Conservation (phyloP, 169 alveolate species). For the Babesia bigemina region DNA sequence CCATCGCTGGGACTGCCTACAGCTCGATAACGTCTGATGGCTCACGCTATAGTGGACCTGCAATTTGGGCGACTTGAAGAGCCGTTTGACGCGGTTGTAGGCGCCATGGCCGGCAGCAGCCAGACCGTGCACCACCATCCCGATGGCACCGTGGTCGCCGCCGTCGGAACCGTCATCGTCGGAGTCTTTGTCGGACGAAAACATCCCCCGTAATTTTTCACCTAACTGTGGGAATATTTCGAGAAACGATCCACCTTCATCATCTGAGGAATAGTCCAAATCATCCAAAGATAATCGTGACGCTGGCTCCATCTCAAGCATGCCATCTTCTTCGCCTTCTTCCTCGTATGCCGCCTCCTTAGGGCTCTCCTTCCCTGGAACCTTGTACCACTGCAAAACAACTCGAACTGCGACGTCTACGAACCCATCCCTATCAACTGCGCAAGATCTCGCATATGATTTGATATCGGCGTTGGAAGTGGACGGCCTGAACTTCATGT, state of each 20-base stretch:
- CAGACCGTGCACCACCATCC: neutral
- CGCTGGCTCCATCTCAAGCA: neutral
- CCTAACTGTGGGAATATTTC: neutral
- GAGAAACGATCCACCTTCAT: neutral
- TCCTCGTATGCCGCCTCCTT: neutral
- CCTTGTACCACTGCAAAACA: slow-evolving; percentile 57
- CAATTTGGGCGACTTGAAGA: slow-evolving; percentile 28
- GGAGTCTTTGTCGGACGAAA: slow-evolving; percentile 8
- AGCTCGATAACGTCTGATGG: slow-evolving; percentile 25
- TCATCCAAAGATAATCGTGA: neutral
- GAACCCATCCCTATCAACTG: slow-evolving; percentile 34
- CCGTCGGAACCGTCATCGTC: slow-evolving; percentile 20
- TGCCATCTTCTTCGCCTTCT: slow-evolving; percentile 2
- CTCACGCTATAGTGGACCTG: slow-evolving; percentile 51
- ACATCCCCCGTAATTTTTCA: neutral
- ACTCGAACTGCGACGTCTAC: slow-evolving; percentile 42
- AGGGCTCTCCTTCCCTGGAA: slow-evolving; percentile 11
- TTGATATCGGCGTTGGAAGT: slow-evolving; percentile 19
- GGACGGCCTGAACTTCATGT: slow-evolving; percentile 10
- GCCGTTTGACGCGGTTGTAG: neutral
- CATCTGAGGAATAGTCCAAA: neutral
- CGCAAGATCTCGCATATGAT: slow-evolving; percentile 23
- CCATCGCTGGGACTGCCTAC: slow-evolving; percentile 62
- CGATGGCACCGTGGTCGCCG: slow-evolving; percentile 23
- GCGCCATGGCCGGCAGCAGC: neutral